Percentiles rank a stretch among this genome's conserved stretches.
phyloP scores from a whole-genome alignment of 225 moss, liverwort and hornwort species.

The Marchantia paleacea region DNA sequence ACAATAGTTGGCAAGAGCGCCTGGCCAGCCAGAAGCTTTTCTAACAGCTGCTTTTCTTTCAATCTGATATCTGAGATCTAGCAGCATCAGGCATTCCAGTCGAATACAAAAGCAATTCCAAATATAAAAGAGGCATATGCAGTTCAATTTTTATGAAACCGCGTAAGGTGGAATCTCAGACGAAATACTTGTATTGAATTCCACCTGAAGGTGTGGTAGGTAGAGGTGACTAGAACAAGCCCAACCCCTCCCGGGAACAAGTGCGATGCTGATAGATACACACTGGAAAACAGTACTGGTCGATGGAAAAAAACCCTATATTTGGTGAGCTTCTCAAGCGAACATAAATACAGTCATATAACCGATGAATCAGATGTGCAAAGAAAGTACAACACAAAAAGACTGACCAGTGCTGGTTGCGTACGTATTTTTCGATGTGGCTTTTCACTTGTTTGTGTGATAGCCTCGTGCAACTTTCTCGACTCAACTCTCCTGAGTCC shows the following conservation, averaged over 20 bases:
- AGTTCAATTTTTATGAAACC: not conserved
- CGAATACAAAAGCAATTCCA: not conserved
- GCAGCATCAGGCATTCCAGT: not conserved
- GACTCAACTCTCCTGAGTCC: not conserved
- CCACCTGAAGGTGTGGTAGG: slow-evolving; percentile 5
- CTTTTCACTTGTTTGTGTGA: not conserved
- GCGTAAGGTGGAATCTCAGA: slow-evolving; percentile 6
- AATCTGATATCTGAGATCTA: not conserved
- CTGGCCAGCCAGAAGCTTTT: not conserved
- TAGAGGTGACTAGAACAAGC: not conserved
- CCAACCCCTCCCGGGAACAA: not conserved
- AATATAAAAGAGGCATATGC: not conserved
- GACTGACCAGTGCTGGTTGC: not conserved
- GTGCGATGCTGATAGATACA: not conserved
- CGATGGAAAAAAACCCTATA: slow-evolving; percentile 1
- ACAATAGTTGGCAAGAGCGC: not conserved
- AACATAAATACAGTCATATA: not conserved
- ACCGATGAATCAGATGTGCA: slow-evolving; percentile 3
- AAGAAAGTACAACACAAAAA: slow-evolving; percentile 6
- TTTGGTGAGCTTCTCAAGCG: not conserved
- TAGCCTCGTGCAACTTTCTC: not conserved
- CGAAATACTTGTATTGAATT: slow-evolving; percentile 5
- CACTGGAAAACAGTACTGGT: slow-evolving; percentile 1
- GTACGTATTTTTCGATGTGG: not conserved
- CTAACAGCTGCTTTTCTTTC: not conserved